phyloP scores from a whole-genome alignment of 2,329 filamentous ascomycete species.

The Apiospora kogelbergensis region DNA sequence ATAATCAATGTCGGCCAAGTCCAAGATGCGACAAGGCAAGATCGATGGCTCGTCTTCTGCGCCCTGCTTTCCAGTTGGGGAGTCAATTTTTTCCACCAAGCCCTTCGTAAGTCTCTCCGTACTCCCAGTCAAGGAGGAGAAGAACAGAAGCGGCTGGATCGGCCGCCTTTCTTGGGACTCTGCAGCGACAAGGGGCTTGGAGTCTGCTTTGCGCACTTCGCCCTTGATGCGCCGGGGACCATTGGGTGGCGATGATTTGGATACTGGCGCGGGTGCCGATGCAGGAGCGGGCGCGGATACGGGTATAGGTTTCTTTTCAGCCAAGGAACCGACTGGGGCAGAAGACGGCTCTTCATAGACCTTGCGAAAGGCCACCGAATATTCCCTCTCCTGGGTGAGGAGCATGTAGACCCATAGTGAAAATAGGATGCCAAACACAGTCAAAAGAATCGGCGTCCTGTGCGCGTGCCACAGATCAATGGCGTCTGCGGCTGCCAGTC shows the following conservation, averaged over 20 bases:
- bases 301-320: constrained; percentile 19
- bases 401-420: constrained; percentile 32
- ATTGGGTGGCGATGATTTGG: constrained; percentile 21
- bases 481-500: constrained; percentile 26
- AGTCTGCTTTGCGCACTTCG: constrained; percentile 34
- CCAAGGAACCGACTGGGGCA: constrained; percentile 23
- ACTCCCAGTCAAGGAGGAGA: constrained; percentile 81
- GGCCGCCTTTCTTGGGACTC: constrained; percentile 37
- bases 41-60: constrained; percentile 38
- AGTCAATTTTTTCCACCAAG: constrained; percentile 57
- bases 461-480: constrained; percentile 46
- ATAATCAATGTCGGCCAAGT: constrained; percentile 84
- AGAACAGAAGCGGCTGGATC: constrained; percentile 80
- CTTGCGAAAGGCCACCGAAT: constrained; percentile 30
- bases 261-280: neutral
- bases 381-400: constrained; percentile 28
- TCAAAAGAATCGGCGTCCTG: constrained; percentile 43
- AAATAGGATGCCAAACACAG: constrained; percentile 35
- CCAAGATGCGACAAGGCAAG: constrained; percentile 64
- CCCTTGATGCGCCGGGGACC: constrained; percentile 53
- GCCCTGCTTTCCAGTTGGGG: constrained; percentile 50
- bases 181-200: constrained; percentile 28
- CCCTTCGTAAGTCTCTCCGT: constrained; percentile 72
- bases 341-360: constrained; percentile 10
- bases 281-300: neutral